A percentile compares a stretch with the other conserved stretches of the same genome.
Evolutionary conservation across 306 rosid genomes (phyloP).

Genomic region (Trichosanthes cucumerina): DNA sequence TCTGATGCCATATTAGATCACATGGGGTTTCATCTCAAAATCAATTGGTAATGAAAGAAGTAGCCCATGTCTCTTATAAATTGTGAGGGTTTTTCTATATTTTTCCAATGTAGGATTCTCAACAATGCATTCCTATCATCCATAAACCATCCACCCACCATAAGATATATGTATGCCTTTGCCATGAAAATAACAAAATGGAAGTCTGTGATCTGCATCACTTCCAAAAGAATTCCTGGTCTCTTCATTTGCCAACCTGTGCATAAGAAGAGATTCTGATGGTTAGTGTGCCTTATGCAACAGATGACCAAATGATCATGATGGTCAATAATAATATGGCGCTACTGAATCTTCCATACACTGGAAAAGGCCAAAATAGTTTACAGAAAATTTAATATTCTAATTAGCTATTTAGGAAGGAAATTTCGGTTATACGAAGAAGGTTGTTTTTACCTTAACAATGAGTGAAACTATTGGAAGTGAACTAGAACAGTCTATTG

Average conservation of each 20-base stretch:
- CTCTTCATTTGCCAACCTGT: slow-evolving; percentile 71
- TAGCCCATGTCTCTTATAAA: too few species aligned
- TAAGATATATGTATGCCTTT: slow-evolving; percentile 76
- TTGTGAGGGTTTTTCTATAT: too few species aligned
- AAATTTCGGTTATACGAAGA: not conserved
- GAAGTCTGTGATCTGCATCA: slow-evolving; percentile 50
- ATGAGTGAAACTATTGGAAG: slow-evolving; percentile 43
- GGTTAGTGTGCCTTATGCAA: not conserved
- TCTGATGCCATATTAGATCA: too few species aligned
- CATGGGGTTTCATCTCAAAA: too few species aligned
- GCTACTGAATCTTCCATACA: not conserved
- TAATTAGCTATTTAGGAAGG: not conserved
- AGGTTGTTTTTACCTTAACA: slow-evolving; percentile 43
- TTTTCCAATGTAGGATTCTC: too few species aligned
- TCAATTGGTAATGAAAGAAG: too few species aligned
- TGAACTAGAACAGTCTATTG: slow-evolving; percentile 49
- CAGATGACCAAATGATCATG: too few species aligned
- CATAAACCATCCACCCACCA: slow-evolving; percentile 95
- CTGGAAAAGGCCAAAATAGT: not conserved
- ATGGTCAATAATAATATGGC: not conserved
- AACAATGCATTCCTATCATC: slow-evolving; percentile 59
- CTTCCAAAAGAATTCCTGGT: slow-evolving; percentile 83
- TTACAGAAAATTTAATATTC: not conserved
- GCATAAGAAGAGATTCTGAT: not conserved
- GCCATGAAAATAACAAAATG: slow-evolving; percentile 74